Evolutionary conservation across 495 filamentous ascomycete genomes (phyloP), one percentile per base, ranked within the genome.

Genomic region (Acidomyces sp.): DNA sequence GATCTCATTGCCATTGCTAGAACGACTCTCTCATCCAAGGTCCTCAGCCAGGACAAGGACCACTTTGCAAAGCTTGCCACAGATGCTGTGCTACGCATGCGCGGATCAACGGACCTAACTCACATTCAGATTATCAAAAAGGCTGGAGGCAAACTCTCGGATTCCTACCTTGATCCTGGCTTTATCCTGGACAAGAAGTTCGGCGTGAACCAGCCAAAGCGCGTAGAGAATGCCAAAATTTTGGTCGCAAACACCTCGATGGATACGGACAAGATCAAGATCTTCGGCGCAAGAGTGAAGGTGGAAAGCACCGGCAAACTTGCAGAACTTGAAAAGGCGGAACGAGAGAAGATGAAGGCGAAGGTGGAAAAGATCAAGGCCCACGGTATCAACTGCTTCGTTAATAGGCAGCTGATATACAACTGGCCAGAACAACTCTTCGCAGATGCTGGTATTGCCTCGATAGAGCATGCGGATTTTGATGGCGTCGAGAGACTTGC

Each of bases 61-160:
- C 83, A 95, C 58, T 97, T 97, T 55, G 75, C 90, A 32, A 73
- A 77, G 55, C 70, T 97, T 10, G 88, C 90, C n/a, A 80, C 78
- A 39, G 90, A 96, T 57, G 90, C 92, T 16, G 81, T 97, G 12
- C 63, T 97, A 18, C 73, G 92, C 41, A 67, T 97, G 58, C 81
- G 85, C 66, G 85, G 85, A 13, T 93, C 85, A 6, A 82, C 85
- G 29, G 93, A 97, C 60, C 72, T 97, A 35, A 93, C 84, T 52
- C 90, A 96, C 60, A 96, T 97, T 47, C 90, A 97, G 63, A 82
- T 97, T 51, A 96, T 97, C 67, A 97, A 97, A 70, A 97, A 97
- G 69, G 85, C 92, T 10, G 90, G 90, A 50, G 90, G 90, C 53
- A 96, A 95, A 68, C 72, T 97, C 39, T 85, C 72, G 55, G 90